A percentile compares a stretch with the other conserved stretches of the same genome.
Conservation (phyloP, 768 basidiomycete genomes). For the button mushroom (Agaricus bisporus) region DNA sequence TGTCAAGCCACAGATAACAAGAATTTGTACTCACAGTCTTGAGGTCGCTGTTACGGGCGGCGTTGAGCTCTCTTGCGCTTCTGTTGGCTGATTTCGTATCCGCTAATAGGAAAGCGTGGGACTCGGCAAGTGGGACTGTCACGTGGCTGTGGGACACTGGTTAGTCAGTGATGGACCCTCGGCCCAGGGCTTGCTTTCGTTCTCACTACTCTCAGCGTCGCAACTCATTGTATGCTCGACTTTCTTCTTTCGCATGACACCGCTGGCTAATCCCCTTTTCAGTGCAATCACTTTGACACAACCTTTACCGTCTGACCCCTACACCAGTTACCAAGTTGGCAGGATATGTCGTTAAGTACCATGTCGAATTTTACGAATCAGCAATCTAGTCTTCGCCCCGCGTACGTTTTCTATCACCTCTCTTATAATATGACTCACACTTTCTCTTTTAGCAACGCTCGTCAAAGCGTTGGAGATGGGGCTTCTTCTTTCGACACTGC, state of each 20-base stretch:
- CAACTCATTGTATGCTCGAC: slow-evolving; percentile 11
- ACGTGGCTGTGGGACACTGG: slow-evolving; percentile 5
- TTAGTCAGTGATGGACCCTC: slow-evolving; percentile 19
- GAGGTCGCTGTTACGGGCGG: slow-evolving; percentile 32
- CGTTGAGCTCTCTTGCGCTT: slow-evolving; percentile 22
- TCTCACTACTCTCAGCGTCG: slow-evolving; percentile 1
- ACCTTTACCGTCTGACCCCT: slow-evolving; percentile 13
- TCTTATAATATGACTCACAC: slow-evolving; percentile 13
- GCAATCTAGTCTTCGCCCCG: slow-evolving; percentile 93
- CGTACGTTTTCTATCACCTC: slow-evolving; percentile 41
- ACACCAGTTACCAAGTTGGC: slow-evolving; percentile 68
- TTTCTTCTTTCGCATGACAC: slow-evolving; percentile 1
- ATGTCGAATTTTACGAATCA: slow-evolving; percentile 69
- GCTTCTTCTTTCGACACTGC: slow-evolving; percentile 74
- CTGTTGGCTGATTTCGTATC: slow-evolving; percentile 11
- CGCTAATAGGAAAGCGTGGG: slow-evolving; percentile 3
- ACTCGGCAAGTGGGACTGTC: slow-evolving; percentile 16
- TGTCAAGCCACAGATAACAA: slow-evolving; percentile 1
- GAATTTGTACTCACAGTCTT: slow-evolving; percentile 31
- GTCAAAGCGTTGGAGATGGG: slow-evolving; percentile 97
- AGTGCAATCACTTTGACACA: slow-evolving; percentile 11
- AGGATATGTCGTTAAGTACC: slow-evolving; percentile 69
- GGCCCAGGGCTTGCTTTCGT: too few relatives aligned
- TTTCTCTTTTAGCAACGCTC: slow-evolving; percentile 68
- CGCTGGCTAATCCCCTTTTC: background rate